A percentile compares a stretch with the other conserved stretches of the same genome.
Evolutionary conservation across 345 rosid species (phyloP).

Genomic region (Dipteronia sinensis): DNA sequence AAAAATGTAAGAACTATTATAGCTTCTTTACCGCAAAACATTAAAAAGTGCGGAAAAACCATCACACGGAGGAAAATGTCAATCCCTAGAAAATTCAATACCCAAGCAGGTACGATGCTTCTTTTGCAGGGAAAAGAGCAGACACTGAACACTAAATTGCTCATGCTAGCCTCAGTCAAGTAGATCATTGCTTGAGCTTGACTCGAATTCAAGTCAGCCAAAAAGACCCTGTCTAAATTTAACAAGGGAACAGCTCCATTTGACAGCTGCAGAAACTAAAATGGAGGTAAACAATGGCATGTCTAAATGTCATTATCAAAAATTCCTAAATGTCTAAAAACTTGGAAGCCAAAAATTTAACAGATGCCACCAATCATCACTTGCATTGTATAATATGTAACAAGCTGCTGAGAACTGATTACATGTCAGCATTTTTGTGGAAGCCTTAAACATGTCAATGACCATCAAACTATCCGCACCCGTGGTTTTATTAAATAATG

Average conservation of each 20-base stretch:
- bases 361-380: neutral
- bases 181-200: neutral
- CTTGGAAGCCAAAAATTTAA: neutral
- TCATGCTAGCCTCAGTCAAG: neutral
- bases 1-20: neutral
- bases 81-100: neutral
- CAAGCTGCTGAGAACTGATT: neutral
- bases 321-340: constrained; percentile 2
- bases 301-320: neutral
- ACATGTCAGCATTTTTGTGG: neutral
- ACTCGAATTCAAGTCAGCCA: neutral
- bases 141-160: neutral
- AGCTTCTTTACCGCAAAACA: neutral
- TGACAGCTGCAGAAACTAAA: neutral
- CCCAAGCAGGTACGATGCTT: neutral
- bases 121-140: neutral
- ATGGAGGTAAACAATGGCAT: neutral
- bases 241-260: neutral
- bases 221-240: neutral
- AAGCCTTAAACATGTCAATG: neutral
- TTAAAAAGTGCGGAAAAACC: neutral
- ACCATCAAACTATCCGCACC: neutral
- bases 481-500: neutral
- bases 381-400: neutral
- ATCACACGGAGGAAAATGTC: neutral